These are phyloP conservation scores for Aspergillus arachidicola DNA, from an alignment of 2,329 filamentous ascomycete species.

Conservation along the genomic window DNA sequence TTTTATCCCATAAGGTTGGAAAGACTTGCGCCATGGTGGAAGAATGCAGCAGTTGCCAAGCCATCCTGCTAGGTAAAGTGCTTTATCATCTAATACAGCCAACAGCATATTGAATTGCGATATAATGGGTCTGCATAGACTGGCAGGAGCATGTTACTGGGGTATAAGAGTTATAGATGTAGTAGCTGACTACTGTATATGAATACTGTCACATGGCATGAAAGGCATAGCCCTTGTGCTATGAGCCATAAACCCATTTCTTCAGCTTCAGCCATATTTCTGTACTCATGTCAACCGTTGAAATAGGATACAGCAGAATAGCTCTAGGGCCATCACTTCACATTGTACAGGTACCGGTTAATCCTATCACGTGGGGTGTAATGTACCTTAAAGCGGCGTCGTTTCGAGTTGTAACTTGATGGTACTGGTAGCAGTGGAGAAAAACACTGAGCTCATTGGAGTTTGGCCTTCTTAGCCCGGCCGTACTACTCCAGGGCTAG, in stretches of 20 bases:
- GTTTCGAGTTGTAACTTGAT: not conserved
- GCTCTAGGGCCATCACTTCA: not conserved
- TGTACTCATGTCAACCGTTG: not conserved
- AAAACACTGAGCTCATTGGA: not conserved
- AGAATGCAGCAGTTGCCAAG: too few species aligned
- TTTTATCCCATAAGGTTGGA: too few species aligned
- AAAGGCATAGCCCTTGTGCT: not conserved
- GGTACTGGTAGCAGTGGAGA: not conserved
- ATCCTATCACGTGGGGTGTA: not conserved
- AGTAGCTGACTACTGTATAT: not conserved
- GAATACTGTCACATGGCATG: not conserved
- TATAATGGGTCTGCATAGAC: too few species aligned
- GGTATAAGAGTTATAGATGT: not conserved
- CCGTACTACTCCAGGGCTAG: not conserved
- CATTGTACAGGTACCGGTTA: not conserved
- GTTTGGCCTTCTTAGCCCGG: not conserved
- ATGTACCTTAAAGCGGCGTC: not conserved
- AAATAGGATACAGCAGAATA: not conserved
- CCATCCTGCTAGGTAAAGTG: too few species aligned
- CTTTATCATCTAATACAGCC: too few species aligned
- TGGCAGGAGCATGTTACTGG: too few species aligned
- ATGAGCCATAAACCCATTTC: not conserved
- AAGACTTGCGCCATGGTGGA: too few species aligned
- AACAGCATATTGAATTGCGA: too few species aligned
- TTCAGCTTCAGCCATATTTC: not conserved